Evolutionary conservation across 2,329 filamentous ascomycete species (phyloP).

Genomic region (Aspergillus sojae): DNA sequence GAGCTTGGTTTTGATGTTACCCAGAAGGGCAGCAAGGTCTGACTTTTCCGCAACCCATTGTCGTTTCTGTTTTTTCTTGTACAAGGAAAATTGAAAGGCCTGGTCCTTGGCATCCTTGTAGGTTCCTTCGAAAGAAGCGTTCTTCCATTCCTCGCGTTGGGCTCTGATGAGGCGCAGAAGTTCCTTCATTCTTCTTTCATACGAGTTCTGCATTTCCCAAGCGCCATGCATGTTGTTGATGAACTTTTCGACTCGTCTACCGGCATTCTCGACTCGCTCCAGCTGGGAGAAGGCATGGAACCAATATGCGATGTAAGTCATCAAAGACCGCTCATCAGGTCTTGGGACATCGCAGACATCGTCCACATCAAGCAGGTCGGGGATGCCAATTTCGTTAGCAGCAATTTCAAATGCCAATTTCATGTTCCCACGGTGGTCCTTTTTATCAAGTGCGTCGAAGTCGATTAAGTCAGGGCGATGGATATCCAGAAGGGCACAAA

Average conservation of each 20-base stretch:
- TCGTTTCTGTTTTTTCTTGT: slow-evolving; percentile 88
- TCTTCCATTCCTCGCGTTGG: slow-evolving; percentile 76
- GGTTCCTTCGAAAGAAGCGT: slow-evolving; percentile 82
- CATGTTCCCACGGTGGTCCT: slow-evolving; percentile 95
- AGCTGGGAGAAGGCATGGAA: slow-evolving; percentile 99
- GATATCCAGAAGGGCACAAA: slow-evolving; percentile 94
- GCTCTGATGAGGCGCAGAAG: slow-evolving; percentile 73
- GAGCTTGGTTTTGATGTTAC: slow-evolving; percentile 98
- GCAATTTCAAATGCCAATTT: slow-evolving; percentile 96
- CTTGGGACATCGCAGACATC: slow-evolving; percentile 96
- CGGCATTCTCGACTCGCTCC: slow-evolving; percentile 97
- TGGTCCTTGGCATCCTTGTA: slow-evolving; percentile 92
- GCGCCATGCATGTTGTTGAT: slow-evolving; percentile 98
- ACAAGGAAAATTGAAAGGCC: slow-evolving; percentile 76
- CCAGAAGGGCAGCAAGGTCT: slow-evolving; percentile 85
- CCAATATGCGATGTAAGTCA: slow-evolving; percentile 99
- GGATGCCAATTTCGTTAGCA: slow-evolving; percentile 93
- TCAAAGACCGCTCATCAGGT: slow-evolving; percentile 92
- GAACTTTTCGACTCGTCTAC: slow-evolving; percentile 95
- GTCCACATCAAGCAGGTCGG: slow-evolving; percentile 92
- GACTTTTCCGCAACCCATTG: slow-evolving; percentile 98
- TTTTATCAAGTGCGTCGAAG: slow-evolving; percentile 92
- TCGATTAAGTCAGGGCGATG: slow-evolving; percentile 97
- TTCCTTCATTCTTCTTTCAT: slow-evolving; percentile 85
- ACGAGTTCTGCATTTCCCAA: slow-evolving; percentile 99